phyloP scores from a whole-genome alignment of 1,139 yeast species.

The Geotrichum candidum region DNA sequence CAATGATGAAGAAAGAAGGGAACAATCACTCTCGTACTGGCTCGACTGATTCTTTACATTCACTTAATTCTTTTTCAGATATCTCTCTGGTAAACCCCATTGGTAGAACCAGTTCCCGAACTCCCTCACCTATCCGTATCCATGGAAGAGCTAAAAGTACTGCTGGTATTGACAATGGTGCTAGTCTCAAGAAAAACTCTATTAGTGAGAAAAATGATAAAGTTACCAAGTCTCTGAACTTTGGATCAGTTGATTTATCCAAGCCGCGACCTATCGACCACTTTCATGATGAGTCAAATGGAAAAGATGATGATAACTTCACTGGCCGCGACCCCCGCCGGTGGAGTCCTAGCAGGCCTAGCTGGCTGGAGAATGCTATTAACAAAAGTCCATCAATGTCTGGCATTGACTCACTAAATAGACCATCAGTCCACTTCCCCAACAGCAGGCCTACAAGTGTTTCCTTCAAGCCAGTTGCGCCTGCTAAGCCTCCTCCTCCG shows the following conservation, averaged over 20 bases:
- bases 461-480: conserved; percentile 3
- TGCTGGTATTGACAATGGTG: background rate
- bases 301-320: background rate
- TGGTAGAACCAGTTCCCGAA: conserved; percentile 14
- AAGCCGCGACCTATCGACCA: background rate
- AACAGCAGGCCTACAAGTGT: background rate
- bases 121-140: conserved; percentile 15
- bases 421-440: background rate
- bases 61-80: conserved; percentile 3
- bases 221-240: conserved; percentile 1
- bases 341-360: conserved; percentile 21
- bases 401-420: conserved; percentile 6
- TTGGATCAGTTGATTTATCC: background rate
- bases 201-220: background rate
- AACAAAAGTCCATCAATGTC: conserved; percentile 22
- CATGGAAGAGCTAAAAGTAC: conserved; percentile 13
- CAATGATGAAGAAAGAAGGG: conserved; percentile 29
- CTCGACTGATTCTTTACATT: conserved; percentile 7
- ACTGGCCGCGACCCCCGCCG: conserved; percentile 21
- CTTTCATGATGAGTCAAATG: background rate
- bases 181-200: background rate
- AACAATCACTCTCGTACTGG: conserved; percentile 19
- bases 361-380: conserved; percentile 32
- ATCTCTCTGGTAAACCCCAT: conserved; percentile 16
- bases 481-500: conserved; percentile 9